Evolutionary conservation across 257 asterid genomes (phyloP).

Genomic region (Przewalskia tangutica): DNA sequence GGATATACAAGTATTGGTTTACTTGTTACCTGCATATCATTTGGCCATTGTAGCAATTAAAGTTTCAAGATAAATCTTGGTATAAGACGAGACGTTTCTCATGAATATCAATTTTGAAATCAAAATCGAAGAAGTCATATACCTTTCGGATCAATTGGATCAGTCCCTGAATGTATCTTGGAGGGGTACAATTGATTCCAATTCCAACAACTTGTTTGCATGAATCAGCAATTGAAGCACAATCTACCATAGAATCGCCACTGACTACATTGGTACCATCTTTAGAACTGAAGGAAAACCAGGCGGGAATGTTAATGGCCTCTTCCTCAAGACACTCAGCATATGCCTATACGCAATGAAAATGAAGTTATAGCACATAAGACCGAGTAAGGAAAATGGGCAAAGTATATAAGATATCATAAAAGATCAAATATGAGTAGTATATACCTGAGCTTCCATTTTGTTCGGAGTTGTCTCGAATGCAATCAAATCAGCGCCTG

Average conservation of each 20-base stretch:
- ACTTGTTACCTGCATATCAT: constrained; percentile 38
- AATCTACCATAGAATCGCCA: constrained; percentile 57
- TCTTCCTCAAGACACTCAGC: constrained; percentile 71
- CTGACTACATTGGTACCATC: constrained; percentile 52
- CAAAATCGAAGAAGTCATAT: not conserved
- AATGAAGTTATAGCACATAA: not conserved
- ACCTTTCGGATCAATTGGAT: constrained; percentile 52
- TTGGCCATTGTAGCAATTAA: not conserved
- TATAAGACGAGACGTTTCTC: not conserved
- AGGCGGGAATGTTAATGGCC: constrained; percentile 39
- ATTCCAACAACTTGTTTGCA: constrained; percentile 45
- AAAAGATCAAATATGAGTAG: not conserved
- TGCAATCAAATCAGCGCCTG: constrained; percentile 75
- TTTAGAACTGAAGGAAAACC: constrained; percentile 66
- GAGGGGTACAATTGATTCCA: constrained; percentile 83
- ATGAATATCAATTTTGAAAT: not conserved
- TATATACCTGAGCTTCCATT: constrained; percentile 59
- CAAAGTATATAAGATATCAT: not conserved
- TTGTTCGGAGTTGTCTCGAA: constrained; percentile 87
- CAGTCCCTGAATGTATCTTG: constrained; percentile 55
- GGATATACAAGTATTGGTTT: constrained; percentile 78
- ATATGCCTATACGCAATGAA: constrained; percentile 33
- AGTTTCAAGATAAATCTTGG: not conserved
- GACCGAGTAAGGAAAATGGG: not conserved
- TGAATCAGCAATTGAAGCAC: constrained; percentile 51